Conservation (phyloP, 768 basidiomycete genomes). For the Coprinopsis strossmayeri region DNA sequence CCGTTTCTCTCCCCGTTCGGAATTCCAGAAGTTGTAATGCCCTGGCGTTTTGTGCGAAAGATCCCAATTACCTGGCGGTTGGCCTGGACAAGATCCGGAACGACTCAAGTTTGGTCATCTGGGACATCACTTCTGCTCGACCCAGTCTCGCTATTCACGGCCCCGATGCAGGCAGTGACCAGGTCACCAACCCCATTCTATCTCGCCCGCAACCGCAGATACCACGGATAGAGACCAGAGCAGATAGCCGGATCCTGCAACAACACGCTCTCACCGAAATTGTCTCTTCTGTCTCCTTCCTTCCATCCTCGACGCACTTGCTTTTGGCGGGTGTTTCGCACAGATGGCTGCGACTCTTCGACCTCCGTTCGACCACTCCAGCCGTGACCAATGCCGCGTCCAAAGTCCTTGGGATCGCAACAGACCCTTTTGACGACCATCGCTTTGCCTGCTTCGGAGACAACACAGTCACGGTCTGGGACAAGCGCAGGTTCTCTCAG, state of each 20-base stretch:
- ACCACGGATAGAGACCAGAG: conserved; percentile 34
- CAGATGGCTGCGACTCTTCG: conserved; percentile 72
- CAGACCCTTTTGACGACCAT: conserved; percentile 64
- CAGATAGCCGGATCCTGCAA: conserved; percentile 54
- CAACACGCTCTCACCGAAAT: conserved; percentile 66
- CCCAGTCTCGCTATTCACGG: conserved; percentile 19
- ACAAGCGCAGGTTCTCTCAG: conserved; percentile 53
- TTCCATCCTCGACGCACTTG: conserved; percentile 58
- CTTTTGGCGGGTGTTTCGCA: conserved; percentile 72
- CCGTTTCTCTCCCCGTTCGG: conserved; percentile 54
- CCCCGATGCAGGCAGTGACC: background rate
- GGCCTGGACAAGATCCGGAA: conserved; percentile 76
- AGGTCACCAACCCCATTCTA: conserved; percentile 2
- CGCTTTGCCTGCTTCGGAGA: conserved; percentile 73
- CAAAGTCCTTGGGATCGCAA: conserved; percentile 67
- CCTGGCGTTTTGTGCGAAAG: conserved; percentile 57
- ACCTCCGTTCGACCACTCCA: conserved; percentile 45
- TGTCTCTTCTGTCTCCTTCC: conserved; percentile 68
- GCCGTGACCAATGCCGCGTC: conserved; percentile 34
- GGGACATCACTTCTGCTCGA: conserved; percentile 56
- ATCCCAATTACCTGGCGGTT: conserved; percentile 72
- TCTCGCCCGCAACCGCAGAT: conserved; percentile 29
- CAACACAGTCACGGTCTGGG: conserved; percentile 70
- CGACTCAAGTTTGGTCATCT: conserved; percentile 67
- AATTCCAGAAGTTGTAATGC: conserved; percentile 68